phyloP scores from a whole-genome alignment of 2,329 filamentous ascomycete genomes.

The Shiraia bambusicola region DNA sequence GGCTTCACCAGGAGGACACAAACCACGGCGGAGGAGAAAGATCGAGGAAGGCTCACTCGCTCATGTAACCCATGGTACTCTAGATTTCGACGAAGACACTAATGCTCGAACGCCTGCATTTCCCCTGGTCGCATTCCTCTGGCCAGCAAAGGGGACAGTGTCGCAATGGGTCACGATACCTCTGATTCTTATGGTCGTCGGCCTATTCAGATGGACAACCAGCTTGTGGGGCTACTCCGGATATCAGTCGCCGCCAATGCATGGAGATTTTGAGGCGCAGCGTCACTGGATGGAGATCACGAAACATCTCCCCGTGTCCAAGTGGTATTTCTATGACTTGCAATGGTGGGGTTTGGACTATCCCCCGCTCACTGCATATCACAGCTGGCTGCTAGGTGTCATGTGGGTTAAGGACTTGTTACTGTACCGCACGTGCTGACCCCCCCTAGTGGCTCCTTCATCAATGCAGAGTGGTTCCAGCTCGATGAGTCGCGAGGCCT shows the following conservation, averaged over 20 bases:
- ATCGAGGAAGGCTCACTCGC: conserved; percentile 44
- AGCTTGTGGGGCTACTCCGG: conserved; percentile 96
- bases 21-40: conserved; percentile 48
- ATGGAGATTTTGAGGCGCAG: conserved; percentile 97
- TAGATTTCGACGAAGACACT: conserved; percentile 47
- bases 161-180: conserved; percentile 94
- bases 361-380: conserved; percentile 94
- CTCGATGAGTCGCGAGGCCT: conserved; percentile 79
- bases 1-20: conserved; percentile 40
- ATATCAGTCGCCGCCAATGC: conserved; percentile 80
- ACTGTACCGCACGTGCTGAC: not conserved
- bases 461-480: conserved; percentile 85
- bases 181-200: conserved; percentile 83
- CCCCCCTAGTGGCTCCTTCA: conserved; percentile 62
- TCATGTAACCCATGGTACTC: conserved; percentile 47
- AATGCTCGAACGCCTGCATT: conserved; percentile 67
- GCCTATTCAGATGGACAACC: conserved; percentile 89
- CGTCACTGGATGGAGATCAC: conserved; percentile 99
- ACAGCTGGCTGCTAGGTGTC: conserved; percentile 92
- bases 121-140: conserved; percentile 89
- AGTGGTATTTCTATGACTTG: conserved; percentile 98
- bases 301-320: conserved; percentile 79
- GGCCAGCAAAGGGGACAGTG: conserved; percentile 78
- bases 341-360: conserved; percentile 99
- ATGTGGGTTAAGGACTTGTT: conserved; percentile 54